A percentile compares a stretch with the other conserved stretches of the same genome.
Evolutionary conservation across 208 protist species (phyloP).

Genomic region (Acanthamoeba rhysodes): DNA sequence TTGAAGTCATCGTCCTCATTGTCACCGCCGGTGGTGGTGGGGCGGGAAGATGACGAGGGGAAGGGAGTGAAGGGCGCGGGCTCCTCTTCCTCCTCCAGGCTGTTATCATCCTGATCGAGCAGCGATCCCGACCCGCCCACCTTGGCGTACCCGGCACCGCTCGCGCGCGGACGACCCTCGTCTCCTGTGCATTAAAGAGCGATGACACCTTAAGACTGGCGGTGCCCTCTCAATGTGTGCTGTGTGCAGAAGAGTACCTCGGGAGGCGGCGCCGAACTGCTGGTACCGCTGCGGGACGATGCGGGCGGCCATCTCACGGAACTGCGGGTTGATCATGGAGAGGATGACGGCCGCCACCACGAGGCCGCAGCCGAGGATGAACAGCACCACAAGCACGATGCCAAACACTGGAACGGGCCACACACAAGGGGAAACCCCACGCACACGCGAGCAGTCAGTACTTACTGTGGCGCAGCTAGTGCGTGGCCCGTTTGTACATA

Average conservation of each 20-base stretch:
- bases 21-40: not conserved
- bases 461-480: too few relatives aligned
- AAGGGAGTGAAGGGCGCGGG: not conserved
- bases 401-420: slow-evolving; percentile 41
- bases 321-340: slow-evolving; percentile 5
- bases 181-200: not conserved
- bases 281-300: not conserved
- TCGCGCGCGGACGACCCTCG: not conserved
- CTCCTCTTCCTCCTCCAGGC: not conserved
- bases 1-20: not conserved
- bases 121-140: not conserved
- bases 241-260: not conserved
- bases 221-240: too few relatives aligned
- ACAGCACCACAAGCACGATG: not conserved
- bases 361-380: not conserved
- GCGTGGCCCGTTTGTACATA: not conserved
- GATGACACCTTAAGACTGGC: too few relatives aligned
- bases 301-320: not conserved
- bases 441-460: not conserved
- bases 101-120: slow-evolving; percentile 9
- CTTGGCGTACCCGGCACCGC: slow-evolving; percentile 13
- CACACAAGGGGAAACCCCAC: not conserved
- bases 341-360: slow-evolving; percentile 3
- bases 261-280: not conserved
- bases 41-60: not conserved